Percentiles rank a stretch among this genome's conserved stretches.
Conservation (phyloP, 305 asterid species). For the Coffea humblotiana region DNA sequence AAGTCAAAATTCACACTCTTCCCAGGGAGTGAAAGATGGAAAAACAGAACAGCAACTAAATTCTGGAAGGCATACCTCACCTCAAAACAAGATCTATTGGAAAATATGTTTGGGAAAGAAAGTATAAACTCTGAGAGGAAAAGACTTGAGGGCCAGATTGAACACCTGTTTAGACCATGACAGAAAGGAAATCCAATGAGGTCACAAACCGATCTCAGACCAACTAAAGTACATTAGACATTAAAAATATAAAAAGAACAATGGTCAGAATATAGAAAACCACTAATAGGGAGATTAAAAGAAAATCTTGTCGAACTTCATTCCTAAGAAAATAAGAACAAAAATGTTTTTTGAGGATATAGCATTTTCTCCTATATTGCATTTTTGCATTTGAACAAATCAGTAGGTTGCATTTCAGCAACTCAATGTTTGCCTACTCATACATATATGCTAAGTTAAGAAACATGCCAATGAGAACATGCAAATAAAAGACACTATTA, state of each 20-base stretch:
- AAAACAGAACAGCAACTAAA: neutral
- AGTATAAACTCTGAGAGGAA: conserved; percentile 92
- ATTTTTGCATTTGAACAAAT: too few relatives aligned
- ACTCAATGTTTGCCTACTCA: neutral
- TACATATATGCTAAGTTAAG: neutral
- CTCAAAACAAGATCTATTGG: conserved; percentile 84
- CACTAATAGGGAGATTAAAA: too few relatives aligned
- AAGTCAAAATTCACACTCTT: too few relatives aligned
- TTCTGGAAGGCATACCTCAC: conserved; percentile 31
- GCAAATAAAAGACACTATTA: neutral
- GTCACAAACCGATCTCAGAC: neutral
- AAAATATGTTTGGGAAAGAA: conserved; percentile 78
- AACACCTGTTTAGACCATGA: conserved; percentile 58
- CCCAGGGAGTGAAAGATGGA: neutral
- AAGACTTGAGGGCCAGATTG: conserved; percentile 97
- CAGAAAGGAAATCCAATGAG: conserved; percentile 7
- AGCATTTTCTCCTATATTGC: too few relatives aligned
- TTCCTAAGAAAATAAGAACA: neutral
- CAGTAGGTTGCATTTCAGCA: neutral
- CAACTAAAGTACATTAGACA: conserved; percentile 2
- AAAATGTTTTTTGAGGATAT: neutral
- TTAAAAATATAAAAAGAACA: neutral
- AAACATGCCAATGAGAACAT: neutral
- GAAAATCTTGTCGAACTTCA: neutral
- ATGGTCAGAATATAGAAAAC: too few relatives aligned